These are phyloP conservation scores for Volutella citrinella DNA, from an alignment of 2,329 filamentous ascomycete genomes.

Conservation along the genomic window DNA sequence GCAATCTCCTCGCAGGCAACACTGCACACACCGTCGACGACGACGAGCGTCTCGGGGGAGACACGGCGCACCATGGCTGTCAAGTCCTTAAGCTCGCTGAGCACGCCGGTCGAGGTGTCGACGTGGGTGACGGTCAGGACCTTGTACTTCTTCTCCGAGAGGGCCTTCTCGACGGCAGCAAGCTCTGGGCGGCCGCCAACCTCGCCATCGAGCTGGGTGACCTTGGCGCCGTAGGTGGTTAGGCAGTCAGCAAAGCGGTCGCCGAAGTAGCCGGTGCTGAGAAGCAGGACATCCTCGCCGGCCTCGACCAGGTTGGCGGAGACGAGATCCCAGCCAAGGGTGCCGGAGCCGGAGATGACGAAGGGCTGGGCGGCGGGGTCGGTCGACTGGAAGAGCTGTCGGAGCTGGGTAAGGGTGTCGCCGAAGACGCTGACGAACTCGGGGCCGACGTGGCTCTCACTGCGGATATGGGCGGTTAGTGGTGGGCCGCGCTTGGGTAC, in stretches of 20 bases:
- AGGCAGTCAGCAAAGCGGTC: conserved; percentile 94
- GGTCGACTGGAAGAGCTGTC: conserved; percentile 91
- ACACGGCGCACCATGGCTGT: conserved; percentile 80
- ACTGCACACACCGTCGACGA: conserved; percentile 96
- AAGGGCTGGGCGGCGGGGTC: conserved; percentile 83
- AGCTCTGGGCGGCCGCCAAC: conserved; percentile 87
- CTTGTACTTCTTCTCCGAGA: conserved; percentile 92
- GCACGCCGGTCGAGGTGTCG: conserved; percentile 93
- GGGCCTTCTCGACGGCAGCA: conserved; percentile 80
- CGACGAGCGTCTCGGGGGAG: conserved; percentile 84
- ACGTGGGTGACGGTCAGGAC: conserved; percentile 93
- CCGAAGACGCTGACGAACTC: conserved; percentile 89
- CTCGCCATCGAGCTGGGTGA: conserved; percentile 84
- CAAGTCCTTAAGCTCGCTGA: conserved; percentile 84
- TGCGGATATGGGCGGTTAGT: conserved; percentile 33
- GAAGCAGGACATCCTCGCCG: conserved; percentile 85
- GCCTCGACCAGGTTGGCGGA: conserved; percentile 89
- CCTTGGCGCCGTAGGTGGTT: conserved; percentile 83
- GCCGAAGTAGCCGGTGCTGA: conserved; percentile 96
- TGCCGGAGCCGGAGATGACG: conserved; percentile 90
- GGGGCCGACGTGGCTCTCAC: conserved; percentile 89
- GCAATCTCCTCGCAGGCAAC: conserved; percentile 94
- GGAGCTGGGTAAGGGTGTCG: conserved; percentile 81
- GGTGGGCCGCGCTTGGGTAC: conserved; percentile 2
- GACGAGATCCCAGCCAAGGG: conserved; percentile 94